These are phyloP conservation scores for Lipomyces spencermartinsiae DNA, from an alignment of 805 yeast genomes.

Conservation along the genomic window DNA sequence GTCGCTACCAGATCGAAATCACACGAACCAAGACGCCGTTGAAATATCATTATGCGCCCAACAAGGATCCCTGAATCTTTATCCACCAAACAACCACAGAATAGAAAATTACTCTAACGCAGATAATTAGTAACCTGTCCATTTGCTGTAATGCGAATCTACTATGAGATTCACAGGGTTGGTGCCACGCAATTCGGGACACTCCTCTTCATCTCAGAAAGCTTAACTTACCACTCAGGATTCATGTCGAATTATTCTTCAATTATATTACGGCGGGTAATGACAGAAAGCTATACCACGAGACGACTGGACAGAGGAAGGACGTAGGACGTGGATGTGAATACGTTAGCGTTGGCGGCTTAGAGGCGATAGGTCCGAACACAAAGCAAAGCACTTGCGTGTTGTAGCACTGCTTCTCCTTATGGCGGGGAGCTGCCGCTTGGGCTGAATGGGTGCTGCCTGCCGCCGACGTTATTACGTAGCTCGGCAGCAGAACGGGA, in stretches of 20 bases:
- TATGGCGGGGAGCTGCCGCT: neutral
- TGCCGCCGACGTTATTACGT: neutral
- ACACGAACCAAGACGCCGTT: neutral
- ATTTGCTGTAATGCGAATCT: neutral
- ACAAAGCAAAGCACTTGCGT: neutral
- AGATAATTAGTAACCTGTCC: neutral
- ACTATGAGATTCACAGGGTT: neutral
- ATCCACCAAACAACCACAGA: neutral
- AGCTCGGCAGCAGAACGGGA: neutral
- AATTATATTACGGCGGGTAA: neutral
- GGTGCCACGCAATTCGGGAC: neutral
- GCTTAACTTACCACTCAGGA: conserved; percentile 26
- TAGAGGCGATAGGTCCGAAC: neutral
- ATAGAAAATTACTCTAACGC: neutral
- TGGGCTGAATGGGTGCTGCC: neutral
- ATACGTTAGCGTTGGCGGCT: neutral
- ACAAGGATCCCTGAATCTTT: neutral
- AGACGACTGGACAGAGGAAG: neutral
- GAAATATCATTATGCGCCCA: neutral
- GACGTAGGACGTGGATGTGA: neutral
- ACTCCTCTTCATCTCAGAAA: neutral
- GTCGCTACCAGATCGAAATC: neutral
- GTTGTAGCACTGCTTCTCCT: neutral
- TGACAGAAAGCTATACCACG: neutral
- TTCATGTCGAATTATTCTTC: conserved; percentile 17